Conservation (phyloP, 768 basidiomycete genomes). For the Symmetrospora coprosmae region DNA sequence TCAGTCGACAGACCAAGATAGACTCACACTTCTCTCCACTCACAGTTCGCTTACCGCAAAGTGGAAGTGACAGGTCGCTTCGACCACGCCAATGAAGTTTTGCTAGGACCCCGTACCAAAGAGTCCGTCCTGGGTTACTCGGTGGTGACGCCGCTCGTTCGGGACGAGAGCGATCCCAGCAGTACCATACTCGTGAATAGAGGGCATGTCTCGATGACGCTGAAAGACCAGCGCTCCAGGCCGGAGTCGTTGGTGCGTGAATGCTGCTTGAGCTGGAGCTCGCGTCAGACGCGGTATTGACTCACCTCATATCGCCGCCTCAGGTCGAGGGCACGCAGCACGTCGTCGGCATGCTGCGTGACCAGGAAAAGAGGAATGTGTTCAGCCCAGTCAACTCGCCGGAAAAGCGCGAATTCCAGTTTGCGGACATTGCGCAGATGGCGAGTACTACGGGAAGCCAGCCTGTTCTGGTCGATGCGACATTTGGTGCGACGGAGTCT, state of each 20-base stretch:
- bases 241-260: constrained; percentile 34
- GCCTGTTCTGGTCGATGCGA: constrained; percentile 75
- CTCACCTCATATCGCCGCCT: neutral
- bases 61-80: constrained; percentile 64
- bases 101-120: constrained; percentile 70
- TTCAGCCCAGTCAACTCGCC: constrained; percentile 86
- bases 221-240: constrained; percentile 27
- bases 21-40: too few relatives aligned
- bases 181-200: constrained; percentile 81
- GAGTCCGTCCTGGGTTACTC: constrained; percentile 80
- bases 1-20: too few relatives aligned
- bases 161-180: constrained; percentile 47
- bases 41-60: constrained; percentile 75
- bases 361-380: constrained; percentile 49
- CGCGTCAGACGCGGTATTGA: neutral
- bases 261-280: neutral
- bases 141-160: constrained; percentile 69
- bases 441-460: constrained; percentile 50
- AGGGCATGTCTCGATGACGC: constrained; percentile 61
- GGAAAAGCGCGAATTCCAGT: constrained; percentile 72
- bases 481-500: constrained; percentile 54
- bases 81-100: constrained; percentile 61
- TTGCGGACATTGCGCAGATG: constrained; percentile 73
- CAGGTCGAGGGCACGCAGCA: constrained; percentile 36
- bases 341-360: constrained; percentile 73